Evolutionary conservation across 2,329 filamentous ascomycete genomes (phyloP).

Genomic region (Claviceps citrina): DNA sequence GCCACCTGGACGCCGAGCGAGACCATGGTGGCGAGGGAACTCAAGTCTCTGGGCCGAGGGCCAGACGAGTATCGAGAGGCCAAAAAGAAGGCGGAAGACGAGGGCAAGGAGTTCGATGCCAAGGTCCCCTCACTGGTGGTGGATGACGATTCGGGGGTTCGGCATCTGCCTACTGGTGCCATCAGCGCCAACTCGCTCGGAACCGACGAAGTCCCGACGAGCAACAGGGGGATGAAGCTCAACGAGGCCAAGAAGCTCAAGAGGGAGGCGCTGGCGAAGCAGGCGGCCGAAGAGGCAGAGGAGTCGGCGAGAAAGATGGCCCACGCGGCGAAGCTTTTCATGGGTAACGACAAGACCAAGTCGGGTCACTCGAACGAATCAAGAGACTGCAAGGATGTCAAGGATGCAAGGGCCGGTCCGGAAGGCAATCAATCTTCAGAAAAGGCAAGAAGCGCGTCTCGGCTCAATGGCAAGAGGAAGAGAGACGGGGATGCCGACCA

Average conservation of each 20-base stretch:
- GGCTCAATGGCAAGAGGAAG: constrained; percentile 29
- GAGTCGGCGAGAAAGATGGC: constrained; percentile 39
- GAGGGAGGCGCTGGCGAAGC: constrained; percentile 45
- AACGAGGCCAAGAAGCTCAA: constrained; percentile 67
- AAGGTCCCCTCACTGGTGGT: constrained; percentile 21
- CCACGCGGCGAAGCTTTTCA: constrained; percentile 30
- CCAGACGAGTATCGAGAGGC: constrained; percentile 46
- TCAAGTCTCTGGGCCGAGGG: constrained; percentile 54
- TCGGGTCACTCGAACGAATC: constrained; percentile 10
- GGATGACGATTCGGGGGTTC: constrained; percentile 34
- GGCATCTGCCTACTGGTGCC: constrained; percentile 42
- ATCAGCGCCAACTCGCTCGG: constrained; percentile 41
- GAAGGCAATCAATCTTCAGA: constrained; percentile 9
- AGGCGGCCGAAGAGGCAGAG: constrained; percentile 47
- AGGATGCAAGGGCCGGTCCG: background rate
- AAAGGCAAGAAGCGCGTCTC: constrained; percentile 18
- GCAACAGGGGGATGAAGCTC: constrained; percentile 61
- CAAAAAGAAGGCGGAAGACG: constrained; percentile 48
- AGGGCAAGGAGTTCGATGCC: constrained; percentile 45
- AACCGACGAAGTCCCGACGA: constrained; percentile 46
- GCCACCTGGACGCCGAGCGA: constrained; percentile 71
- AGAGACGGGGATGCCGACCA: constrained; percentile 22
- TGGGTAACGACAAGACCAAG: constrained; percentile 13
- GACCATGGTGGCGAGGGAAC: constrained; percentile 70
- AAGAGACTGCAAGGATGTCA: constrained; percentile 11